Percentiles rank a stretch among this genome's conserved stretches.
These are phyloP conservation scores for Tuber calosporum DNA, from an alignment of 495 filamentous ascomycete genomes.

Conservation along the genomic window DNA sequence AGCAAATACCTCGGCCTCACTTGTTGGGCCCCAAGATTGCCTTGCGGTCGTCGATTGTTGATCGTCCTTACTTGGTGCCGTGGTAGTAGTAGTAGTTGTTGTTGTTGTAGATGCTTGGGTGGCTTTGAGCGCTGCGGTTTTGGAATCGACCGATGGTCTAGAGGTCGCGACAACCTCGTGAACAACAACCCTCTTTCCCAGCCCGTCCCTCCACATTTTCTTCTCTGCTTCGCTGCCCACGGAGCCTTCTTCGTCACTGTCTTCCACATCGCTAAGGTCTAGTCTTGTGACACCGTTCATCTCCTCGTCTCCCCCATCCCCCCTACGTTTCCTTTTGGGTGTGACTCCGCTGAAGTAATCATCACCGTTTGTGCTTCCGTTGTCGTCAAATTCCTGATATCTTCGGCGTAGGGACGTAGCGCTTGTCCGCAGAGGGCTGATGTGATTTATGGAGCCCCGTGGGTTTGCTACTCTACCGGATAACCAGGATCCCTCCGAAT, in stretches of 20 bases:
- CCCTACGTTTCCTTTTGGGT: conserved; percentile 17
- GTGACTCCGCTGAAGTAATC: conserved; percentile 41
- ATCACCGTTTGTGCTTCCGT: conserved; percentile 33
- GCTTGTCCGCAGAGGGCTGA: conserved; percentile 35
- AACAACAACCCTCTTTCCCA: conserved; percentile 32
- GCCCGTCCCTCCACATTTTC: conserved; percentile 40
- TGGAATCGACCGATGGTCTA: background rate
- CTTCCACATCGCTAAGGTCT: conserved; percentile 38
- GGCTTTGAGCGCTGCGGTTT: background rate
- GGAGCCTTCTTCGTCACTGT: conserved; percentile 33
- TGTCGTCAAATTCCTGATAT: conserved; percentile 39
- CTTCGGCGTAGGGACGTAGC: conserved; percentile 40
- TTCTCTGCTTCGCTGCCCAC: conserved; percentile 34
- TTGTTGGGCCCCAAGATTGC: conserved; percentile 1
- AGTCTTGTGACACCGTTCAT: conserved; percentile 20
- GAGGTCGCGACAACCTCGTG: conserved; percentile 23
- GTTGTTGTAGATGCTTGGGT: background rate
- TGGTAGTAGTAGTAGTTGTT: background rate
- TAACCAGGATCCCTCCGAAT: conserved; percentile 41
- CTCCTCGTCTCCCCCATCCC: conserved; percentile 25
- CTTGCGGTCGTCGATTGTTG: background rate
- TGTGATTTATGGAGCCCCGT: conserved; percentile 32
- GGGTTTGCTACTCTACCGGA: conserved; percentile 34
- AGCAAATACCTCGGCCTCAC: conserved; percentile 16
- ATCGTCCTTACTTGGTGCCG: background rate